Evolutionary conservation across 768 basidiomycete genomes (phyloP), one percentile per base, ranked within the genome.

Genomic region (Boletus insuetus): DNA sequence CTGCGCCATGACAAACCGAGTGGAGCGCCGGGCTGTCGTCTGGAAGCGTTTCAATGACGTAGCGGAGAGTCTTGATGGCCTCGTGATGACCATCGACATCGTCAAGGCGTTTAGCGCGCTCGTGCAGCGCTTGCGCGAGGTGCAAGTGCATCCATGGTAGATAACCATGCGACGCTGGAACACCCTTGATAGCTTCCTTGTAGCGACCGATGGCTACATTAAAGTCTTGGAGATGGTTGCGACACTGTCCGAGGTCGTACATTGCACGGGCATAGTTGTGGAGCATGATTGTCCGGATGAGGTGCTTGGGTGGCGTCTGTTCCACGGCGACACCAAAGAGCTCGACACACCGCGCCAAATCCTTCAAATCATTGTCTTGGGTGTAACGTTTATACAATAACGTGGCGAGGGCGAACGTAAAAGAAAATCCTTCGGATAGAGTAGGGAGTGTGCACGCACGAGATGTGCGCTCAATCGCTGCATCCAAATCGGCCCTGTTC

Each of bases 301-400:
- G 31, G 9, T 67, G 60, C n/a, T 57, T 56, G 17, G 46, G 46
- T 19, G 60, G 60, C 46, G 60, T 58, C 48, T 53, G 47, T 24
- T 55, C 51, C 10, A 42, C 42, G 16, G 46, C 58, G 3, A 29
- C 22, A 19, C 22, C 39, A 46, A 64, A 66, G 17, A 60, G 31
- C 26, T 58, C 17, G 37, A 67, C 37, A 32, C 51, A 58, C 19
- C 49, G 46, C 37, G 56, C 55, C 40, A 68, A 29, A 48, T 69
- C 67, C 22, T 39, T 32, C 29, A 49, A 6, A 17, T 54, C 16
- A 20, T 20, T 1, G 14, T 11, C 6, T 38, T 45, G 46, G 5
- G 6, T 0, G 35, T 54, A 58, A 48, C 68, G 67, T 19, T 12
- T 11, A n/a, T 26, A 56, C 19, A 68, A 37, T 10, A 49, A 2